A percentile compares a stretch with the other conserved stretches of the same genome.
Evolutionary conservation across 2,329 filamentous ascomycete genomes (phyloP).

Genomic region (Pleurostoma richardsiae): DNA sequence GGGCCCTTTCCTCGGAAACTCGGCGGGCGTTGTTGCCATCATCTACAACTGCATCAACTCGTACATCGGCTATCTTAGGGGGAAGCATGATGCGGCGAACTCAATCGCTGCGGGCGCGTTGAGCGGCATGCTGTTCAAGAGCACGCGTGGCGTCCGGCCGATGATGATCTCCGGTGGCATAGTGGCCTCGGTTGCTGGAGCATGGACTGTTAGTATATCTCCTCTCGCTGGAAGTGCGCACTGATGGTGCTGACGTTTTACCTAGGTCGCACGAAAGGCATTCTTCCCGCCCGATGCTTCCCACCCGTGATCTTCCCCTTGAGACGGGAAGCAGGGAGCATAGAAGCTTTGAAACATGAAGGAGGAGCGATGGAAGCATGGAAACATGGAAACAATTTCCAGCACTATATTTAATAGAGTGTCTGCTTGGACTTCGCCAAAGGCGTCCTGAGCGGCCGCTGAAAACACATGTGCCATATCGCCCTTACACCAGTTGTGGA

Average conservation of each 20-base stretch:
- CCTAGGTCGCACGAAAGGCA: slow-evolving; percentile 14
- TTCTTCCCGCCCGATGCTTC: slow-evolving; percentile 12
- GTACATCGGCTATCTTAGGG: slow-evolving; percentile 69
- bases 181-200: slow-evolving; percentile 77
- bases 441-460: too few species aligned
- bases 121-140: slow-evolving; percentile 95
- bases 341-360: not conserved
- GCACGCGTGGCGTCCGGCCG: slow-evolving; percentile 80
- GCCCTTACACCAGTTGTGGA: too few species aligned
- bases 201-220: slow-evolving; percentile 74
- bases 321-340: too few species aligned
- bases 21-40: slow-evolving; percentile 90
- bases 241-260: not conserved
- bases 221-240: not conserved
- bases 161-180: slow-evolving; percentile 95
- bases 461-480: too few species aligned
- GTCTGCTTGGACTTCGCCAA: too few species aligned
- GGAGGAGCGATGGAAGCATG: not conserved
- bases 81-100: slow-evolving; percentile 87
- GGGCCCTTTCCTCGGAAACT: slow-evolving; percentile 94
- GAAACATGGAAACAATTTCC: not conserved
- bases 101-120: slow-evolving; percentile 79
- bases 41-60: slow-evolving; percentile 94
- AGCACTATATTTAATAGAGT: too few species aligned
- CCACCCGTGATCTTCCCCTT: not conserved